Base-by-base conservation (phyloP, 257 asterid species). In the Jaltomata sinuosa region DNA sequence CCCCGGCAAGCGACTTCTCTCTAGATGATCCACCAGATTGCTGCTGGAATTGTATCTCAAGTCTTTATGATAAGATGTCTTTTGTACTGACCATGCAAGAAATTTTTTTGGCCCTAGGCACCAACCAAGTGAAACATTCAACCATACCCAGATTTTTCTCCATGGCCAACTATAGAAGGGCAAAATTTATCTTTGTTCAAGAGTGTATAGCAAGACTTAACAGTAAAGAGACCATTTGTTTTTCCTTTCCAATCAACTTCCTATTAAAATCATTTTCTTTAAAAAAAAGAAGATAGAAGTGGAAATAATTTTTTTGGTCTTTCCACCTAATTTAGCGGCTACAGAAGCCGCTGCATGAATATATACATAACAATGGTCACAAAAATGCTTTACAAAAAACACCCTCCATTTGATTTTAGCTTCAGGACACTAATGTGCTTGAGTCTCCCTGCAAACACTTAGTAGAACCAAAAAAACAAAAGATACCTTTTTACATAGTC, bases 401-500 rank as follows among this genome's bases (percentile, higher is more conserved):
- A n/a, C n/a, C n/a, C n/a, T n/a, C n/a, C n/a, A n/a, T n/a, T n/a
- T n/a, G n/a, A n/a, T n/a, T n/a, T n/a, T n/a, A n/a, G n/a, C n/a
- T n/a, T n/a, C n/a, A n/a, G n/a, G n/a, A n/a, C n/a, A n/a, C n/a
- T n/a, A n/a, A n/a, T n/a, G n/a, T n/a, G n/a, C n/a, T n/a, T n/a
- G n/a, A n/a, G n/a, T n/a, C n/a, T n/a, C n/a, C n/a, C n/a, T n/a
- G n/a, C n/a, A n/a, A n/a, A n/a, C n/a, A n/a, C n/a, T n/a, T n/a
- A n/a, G n/a, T n/a, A n/a, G n/a, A n/a, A n/a, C n/a, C n/a, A n/a
- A n/a, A n/a, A n/a, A 54, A 31, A 9, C 14, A 65, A 65, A 31
- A 22, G 11, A 65, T 8, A 65, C 11, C 72, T 62, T 40, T 80
- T 69, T 15, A 85, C 85, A 21, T 86, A 67, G 86, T 85, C 54